A percentile compares a stretch with the other conserved stretches of the same genome.
Evolutionary conservation across 2,329 filamentous ascomycete genomes (phyloP).

Genomic region (Xylaria sp.): DNA sequence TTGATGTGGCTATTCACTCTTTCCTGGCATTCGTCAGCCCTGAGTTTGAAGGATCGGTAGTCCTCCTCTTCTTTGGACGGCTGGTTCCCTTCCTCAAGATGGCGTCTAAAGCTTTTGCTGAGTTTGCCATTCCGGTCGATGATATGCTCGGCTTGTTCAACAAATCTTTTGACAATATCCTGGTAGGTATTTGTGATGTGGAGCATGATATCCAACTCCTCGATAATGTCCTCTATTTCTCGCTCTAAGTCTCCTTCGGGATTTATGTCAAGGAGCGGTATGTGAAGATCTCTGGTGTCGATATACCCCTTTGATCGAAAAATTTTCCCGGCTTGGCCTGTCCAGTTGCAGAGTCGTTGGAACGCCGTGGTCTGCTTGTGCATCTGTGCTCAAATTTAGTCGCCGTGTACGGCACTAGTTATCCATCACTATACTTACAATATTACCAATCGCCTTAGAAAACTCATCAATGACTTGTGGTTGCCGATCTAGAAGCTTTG

Average conservation of each 20-base stretch:
- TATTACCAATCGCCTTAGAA: slow-evolving; percentile 47
- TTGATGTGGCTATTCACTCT: slow-evolving; percentile 41
- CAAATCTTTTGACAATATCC: slow-evolving; percentile 41
- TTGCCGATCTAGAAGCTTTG: slow-evolving; percentile 39
- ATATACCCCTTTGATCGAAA: slow-evolving; percentile 31
- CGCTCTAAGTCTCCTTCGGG: slow-evolving; percentile 49
- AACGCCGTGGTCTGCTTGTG: slow-evolving; percentile 48
- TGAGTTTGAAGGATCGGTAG: slow-evolving; percentile 37
- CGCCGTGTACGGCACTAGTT: not conserved
- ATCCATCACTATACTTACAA: slow-evolving; percentile 41
- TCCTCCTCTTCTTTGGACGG: slow-evolving; percentile 9
- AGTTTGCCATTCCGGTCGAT: slow-evolving; percentile 32
- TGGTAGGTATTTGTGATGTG: slow-evolving; percentile 46
- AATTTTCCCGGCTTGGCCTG: slow-evolving; percentile 32
- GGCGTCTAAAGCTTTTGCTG: slow-evolving; percentile 7
- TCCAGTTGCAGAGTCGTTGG: slow-evolving; percentile 47
- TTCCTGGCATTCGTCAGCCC: slow-evolving; percentile 37
- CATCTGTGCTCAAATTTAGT: slow-evolving; percentile 33
- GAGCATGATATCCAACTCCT: slow-evolving; percentile 55
- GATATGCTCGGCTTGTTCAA: slow-evolving; percentile 33
- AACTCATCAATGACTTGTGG: slow-evolving; percentile 51
- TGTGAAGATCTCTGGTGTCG: slow-evolving; percentile 36
- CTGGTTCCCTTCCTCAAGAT: not conserved
- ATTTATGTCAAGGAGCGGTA: slow-evolving; percentile 48
- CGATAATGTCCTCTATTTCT: slow-evolving; percentile 54